These are phyloP conservation scores for Cyberlindnera nakhonratchasimensis DNA, from an alignment of 805 yeast species.

Conservation along the genomic window DNA sequence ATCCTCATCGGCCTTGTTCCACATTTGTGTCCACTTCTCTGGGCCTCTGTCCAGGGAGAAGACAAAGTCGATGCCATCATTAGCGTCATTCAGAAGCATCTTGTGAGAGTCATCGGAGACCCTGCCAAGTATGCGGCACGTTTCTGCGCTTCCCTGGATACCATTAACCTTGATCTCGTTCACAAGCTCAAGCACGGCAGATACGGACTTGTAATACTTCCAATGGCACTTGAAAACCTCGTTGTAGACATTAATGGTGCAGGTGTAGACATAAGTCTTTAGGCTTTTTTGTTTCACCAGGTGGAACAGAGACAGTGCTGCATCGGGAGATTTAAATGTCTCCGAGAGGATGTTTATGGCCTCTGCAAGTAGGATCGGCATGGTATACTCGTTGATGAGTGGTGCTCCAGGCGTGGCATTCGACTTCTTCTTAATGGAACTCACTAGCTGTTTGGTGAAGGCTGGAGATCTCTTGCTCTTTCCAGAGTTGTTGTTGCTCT, in stretches of 20 bases:
- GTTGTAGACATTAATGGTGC: slow-evolving; percentile 39
- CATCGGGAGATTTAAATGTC: slow-evolving; percentile 14
- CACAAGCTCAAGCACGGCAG: slow-evolving; percentile 32
- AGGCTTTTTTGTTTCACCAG: slow-evolving; percentile 29
- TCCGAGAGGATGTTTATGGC: slow-evolving; percentile 11
- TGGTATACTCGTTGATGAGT: slow-evolving; percentile 16
- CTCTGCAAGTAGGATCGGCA: slow-evolving; percentile 13
- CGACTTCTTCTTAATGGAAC: slow-evolving; percentile 1
- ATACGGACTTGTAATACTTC: slow-evolving; percentile 36
- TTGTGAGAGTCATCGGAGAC: slow-evolving; percentile 13
- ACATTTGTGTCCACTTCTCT: slow-evolving; percentile 16
- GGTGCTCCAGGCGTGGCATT: slow-evolving; percentile 8
- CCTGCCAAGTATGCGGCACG: slow-evolving; percentile 21
- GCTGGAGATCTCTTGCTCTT: neutral
- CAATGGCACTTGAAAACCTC: slow-evolving; percentile 35
- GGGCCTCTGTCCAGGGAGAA: slow-evolving; percentile 11
- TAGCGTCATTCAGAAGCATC: slow-evolving; percentile 10
- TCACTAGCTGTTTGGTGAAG: slow-evolving; percentile 3
- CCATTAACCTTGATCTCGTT: slow-evolving; percentile 42
- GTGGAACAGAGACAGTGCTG: slow-evolving; percentile 36
- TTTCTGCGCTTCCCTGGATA: slow-evolving; percentile 33
- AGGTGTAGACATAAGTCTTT: slow-evolving; percentile 35
- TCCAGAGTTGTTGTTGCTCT: neutral
- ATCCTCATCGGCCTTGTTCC: slow-evolving; percentile 19
- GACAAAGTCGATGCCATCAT: slow-evolving; percentile 2